These are phyloP conservation scores for Thelonectria rubi DNA, from an alignment of 2,329 filamentous ascomycete genomes.

Conservation along the genomic window DNA sequence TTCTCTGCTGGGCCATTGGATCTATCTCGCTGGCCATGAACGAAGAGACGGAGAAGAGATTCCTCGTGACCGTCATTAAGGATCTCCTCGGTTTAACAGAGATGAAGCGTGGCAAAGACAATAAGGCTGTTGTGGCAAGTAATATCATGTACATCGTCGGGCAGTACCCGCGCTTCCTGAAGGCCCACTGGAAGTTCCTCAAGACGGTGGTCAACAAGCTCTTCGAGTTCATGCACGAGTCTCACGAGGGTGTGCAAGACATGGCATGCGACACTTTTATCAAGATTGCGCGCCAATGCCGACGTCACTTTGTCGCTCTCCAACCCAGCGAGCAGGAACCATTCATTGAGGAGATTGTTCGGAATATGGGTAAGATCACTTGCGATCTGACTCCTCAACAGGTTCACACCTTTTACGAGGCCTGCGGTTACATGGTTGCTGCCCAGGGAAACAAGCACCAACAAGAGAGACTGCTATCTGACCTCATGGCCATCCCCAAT, in stretches of 20 bases:
- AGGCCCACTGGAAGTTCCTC: constrained; percentile 99
- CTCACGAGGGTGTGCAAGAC: constrained; percentile 98
- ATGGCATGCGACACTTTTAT: constrained; percentile 99
- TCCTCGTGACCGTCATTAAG: constrained; percentile 98
- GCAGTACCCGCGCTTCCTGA: constrained; percentile 96
- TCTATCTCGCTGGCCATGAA: constrained; percentile 99
- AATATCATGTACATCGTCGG: constrained; percentile 99
- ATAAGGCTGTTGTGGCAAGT: constrained; percentile 98
- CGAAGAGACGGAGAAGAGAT: constrained; percentile 98
- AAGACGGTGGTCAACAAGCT: constrained; percentile 99
- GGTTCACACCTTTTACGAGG: constrained; percentile 98
- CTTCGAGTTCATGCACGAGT: constrained; percentile 99
- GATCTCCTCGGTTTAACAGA: constrained; percentile 95
- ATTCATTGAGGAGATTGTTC: constrained; percentile 98
- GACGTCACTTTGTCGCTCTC: constrained; percentile 94
- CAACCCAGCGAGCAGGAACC: constrained; percentile 94
- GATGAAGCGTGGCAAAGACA: constrained; percentile 99
- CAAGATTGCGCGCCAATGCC: constrained; percentile 98
- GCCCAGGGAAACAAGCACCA: constrained; percentile 95
- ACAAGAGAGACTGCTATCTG: constrained; percentile 89
- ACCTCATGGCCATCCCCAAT: constrained; percentile 94
- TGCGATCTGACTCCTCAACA: constrained; percentile 95
- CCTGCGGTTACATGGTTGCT: constrained; percentile 98
- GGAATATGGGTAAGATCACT: constrained; percentile 95
- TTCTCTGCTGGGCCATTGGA: constrained; percentile 98